Evolutionary conservation across 768 basidiomycete genomes (phyloP).

Genomic region (Phaeolepiota aurea): DNA sequence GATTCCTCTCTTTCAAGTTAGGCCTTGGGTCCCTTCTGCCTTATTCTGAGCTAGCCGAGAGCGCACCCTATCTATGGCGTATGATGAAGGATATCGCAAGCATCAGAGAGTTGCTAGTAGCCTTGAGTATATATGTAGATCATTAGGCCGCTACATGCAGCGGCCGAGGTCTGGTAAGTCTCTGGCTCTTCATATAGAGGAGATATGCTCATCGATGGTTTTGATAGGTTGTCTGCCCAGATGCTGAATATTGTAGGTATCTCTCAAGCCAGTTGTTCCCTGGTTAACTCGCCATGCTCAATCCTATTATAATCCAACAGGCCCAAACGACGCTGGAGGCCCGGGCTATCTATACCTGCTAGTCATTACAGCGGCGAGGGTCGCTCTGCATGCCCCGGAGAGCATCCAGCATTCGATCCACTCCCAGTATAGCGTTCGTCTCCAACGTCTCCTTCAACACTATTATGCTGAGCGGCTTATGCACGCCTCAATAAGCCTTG

Average conservation of each 20-base stretch:
- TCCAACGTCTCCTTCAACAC: conserved; percentile 51
- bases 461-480: conserved; percentile 61
- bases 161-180: conserved; percentile 63
- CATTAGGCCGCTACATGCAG: conserved; percentile 46
- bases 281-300: too few species aligned
- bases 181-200: conserved; percentile 59
- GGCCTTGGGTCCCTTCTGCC: too few species aligned
- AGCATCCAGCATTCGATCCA: too few species aligned
- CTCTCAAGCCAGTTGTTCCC: too few species aligned
- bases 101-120: conserved; percentile 40
- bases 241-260: too few species aligned
- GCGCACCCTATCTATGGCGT: conserved; percentile 58
- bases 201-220: too few species aligned
- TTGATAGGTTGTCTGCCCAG: too few species aligned
- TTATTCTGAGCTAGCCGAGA: too few species aligned
- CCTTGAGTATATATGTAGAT: conserved; percentile 43
- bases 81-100: conserved; percentile 57
- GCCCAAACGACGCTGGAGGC: conserved; percentile 61
- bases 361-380: conserved; percentile 36
- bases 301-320: too few species aligned
- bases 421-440: conserved; percentile 32
- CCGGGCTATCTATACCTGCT: conserved; percentile 48
- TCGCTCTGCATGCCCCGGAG: conserved; percentile 37
- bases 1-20: too few species aligned
- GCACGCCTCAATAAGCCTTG: conserved; percentile 58